Base-by-base conservation (phyloP, 805 yeast genomes). In the Cyberlindnera maritima region DNA sequence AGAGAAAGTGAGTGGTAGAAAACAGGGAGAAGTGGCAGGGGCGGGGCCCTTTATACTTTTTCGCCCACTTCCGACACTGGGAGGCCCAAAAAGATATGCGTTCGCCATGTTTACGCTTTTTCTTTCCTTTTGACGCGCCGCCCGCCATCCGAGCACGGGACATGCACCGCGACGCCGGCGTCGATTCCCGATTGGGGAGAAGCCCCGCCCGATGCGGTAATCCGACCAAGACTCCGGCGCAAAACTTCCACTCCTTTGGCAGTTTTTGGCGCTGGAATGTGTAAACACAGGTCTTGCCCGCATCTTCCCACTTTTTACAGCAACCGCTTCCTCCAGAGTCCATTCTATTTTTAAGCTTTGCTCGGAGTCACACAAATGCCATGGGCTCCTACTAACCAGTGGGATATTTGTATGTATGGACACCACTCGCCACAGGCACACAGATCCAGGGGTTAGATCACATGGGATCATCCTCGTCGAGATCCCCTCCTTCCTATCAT, bases 11-110 rank as follows among this genome's bases (percentile, higher is more conserved):
- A 43, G 19, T 25, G 28, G 40, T 26, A 34, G 23, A n/a, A 37
- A 26, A n/a, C 28, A 17, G n/a, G 46, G 19, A 17, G 12, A 25
- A 25, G 23, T 44, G 43, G 41, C 29, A 23, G 19, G 48, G 50
- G 52, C 35, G 14, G 12, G 23, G 12, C 37, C 39, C 46, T 54
- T 47, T 54, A 54, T 54, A 54, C 47, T 46, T 51, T 51, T 50
- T 33, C 31, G 14, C 14, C 31, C 31, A 25, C 28, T 25, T n/a
- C 25, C 25, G 9, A 21, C 25, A 21, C 9, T 9, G 9, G 25
- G n/a, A n/a, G 11, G n/a, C 31, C 14, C 4, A 4, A 36, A 12
- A n/a, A 21, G 29, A 21, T 26, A 17, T 37, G 40, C 29, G 33
- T 26, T 26, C 11, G 19, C 28, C 20, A n/a, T 39, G 44, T 40